Evolutionary conservation across 2,329 filamentous ascomycete species (phyloP), one percentile per base, ranked within the genome.

Genomic region (Sphaerulina vaccinii): DNA sequence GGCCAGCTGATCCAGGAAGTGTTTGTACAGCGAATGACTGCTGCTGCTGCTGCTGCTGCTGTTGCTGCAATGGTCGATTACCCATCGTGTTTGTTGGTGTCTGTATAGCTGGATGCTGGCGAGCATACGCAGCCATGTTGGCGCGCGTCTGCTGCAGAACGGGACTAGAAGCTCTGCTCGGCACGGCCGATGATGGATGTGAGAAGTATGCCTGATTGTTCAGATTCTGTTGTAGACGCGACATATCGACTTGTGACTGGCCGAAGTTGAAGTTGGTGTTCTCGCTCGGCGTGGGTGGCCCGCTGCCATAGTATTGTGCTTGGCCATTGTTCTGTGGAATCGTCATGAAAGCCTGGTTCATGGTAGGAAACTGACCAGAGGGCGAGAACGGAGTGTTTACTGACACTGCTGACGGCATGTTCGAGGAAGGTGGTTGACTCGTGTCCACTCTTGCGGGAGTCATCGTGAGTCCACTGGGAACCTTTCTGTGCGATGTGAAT

Each of bases 91-190:
- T 62, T 19, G 63, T 61, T 22, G 65, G 46, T n/a, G 62, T 62
- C 58, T 66, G 60, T 49, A 62, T 62, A n/a, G n/a, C n/a, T 8
- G 62, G 59, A 49, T 58, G 61, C 35, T 66, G 64, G 16, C 62
- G 58, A 13, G 58, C 63, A 42, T 66, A 69, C 10, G 66, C 65
- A 8, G 66, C 63, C 53, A 68, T 63, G 36, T 70, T 68, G 9
- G 65, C 64, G 16, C 66, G 56, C 21, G 56, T 58, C 21, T 59
- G 59, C 36, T 64, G 62, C 29, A 66, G 73, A 48, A 74, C 82
- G 1, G 90, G 90, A 59, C 87, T 91, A 1, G 85, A 81, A n/a
- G 87, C 86, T 46, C 90, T 84, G 67, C 89, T 95, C 3, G 85
- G 63, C 3, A 66, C 63, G 13, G 62, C 62, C 18, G 62, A 65